Conservation (phyloP, 1,139 yeast species). For the Kodamaea derodonti region DNA sequence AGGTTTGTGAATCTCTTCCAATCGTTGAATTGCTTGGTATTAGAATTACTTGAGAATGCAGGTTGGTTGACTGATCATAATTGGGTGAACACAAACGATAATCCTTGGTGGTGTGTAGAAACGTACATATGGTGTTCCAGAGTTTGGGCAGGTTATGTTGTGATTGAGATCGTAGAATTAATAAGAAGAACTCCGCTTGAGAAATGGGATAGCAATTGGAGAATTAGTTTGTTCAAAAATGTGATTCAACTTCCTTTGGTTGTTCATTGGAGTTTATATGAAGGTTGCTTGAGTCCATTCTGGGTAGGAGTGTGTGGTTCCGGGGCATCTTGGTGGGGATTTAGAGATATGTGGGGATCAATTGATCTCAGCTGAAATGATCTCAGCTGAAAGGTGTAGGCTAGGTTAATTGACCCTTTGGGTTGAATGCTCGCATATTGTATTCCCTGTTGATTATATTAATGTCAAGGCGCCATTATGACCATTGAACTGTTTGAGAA, state of each 20-base stretch:
- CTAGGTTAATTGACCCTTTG: too few species aligned
- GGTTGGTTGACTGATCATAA: constrained; percentile 57
- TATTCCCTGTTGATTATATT: too few species aligned
- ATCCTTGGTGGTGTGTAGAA: constrained; percentile 41
- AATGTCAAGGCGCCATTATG: too few species aligned
- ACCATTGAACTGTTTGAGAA: too few species aligned
- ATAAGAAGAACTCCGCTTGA: constrained; percentile 37
- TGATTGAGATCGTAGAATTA: constrained; percentile 45
- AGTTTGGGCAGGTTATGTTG: constrained; percentile 54
- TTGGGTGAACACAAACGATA: constrained; percentile 47
- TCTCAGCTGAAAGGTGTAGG: too few species aligned
- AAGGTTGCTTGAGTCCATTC: constrained; percentile 51
- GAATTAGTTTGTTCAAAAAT: constrained; percentile 34
- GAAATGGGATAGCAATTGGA: constrained; percentile 38
- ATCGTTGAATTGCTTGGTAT: constrained; percentile 39
- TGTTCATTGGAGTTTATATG: constrained; percentile 54
- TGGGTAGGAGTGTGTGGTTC: constrained; percentile 50
- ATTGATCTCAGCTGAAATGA: constrained; percentile 28
- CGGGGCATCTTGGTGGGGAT: constrained; percentile 48
- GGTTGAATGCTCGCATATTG: too few species aligned
- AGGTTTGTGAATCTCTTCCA: constrained; percentile 38
- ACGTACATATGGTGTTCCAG: constrained; percentile 50
- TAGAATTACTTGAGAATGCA: constrained; percentile 53
- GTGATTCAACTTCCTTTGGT: constrained; percentile 53
- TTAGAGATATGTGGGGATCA: constrained; percentile 37